phyloP scores from a whole-genome alignment of 805 yeast species.

The Torulaspora maleeae region DNA sequence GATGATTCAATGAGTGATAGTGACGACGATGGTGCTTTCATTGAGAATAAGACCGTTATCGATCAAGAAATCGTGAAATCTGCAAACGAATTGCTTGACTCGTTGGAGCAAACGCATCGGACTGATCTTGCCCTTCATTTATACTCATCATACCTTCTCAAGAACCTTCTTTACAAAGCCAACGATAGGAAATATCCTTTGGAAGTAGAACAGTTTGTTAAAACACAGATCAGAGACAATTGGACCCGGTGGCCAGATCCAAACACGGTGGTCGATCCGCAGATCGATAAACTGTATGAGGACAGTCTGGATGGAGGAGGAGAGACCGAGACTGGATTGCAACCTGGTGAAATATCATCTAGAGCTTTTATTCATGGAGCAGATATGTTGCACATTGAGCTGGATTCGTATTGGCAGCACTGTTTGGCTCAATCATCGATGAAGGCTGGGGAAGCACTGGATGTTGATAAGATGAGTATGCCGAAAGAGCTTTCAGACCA shows the following conservation, averaged over 20 bases:
- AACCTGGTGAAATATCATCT: constrained; percentile 27
- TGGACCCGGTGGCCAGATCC: constrained; percentile 64
- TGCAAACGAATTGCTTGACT: constrained; percentile 34
- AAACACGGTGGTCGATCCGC: constrained; percentile 29
- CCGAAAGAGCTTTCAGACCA: constrained; percentile 19
- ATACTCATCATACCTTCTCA: constrained; percentile 48
- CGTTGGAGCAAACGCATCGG: constrained; percentile 47
- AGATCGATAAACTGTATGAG: constrained; percentile 25
- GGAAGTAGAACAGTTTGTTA: constrained; percentile 37
- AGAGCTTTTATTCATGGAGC: constrained; percentile 25
- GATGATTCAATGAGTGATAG: constrained; percentile 5
- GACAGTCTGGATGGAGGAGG: constrained; percentile 11
- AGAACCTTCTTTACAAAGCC: constrained; percentile 25
- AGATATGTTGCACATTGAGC: constrained; percentile 26
- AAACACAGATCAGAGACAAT: constrained; percentile 34
- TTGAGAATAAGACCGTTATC: background rate
- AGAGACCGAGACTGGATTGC: background rate
- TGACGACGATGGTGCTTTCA: background rate
- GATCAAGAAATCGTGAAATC: constrained; percentile 16
- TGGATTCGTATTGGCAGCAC: constrained; percentile 30
- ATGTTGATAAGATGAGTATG: constrained; percentile 25
- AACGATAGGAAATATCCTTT: constrained; percentile 26
- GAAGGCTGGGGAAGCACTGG: constrained; percentile 15
- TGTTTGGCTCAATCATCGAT: constrained; percentile 20
- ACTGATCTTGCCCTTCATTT: constrained; percentile 61